Evolutionary conservation across 257 asterid species (phyloP).

Genomic region (Scutellaria galericulata): DNA sequence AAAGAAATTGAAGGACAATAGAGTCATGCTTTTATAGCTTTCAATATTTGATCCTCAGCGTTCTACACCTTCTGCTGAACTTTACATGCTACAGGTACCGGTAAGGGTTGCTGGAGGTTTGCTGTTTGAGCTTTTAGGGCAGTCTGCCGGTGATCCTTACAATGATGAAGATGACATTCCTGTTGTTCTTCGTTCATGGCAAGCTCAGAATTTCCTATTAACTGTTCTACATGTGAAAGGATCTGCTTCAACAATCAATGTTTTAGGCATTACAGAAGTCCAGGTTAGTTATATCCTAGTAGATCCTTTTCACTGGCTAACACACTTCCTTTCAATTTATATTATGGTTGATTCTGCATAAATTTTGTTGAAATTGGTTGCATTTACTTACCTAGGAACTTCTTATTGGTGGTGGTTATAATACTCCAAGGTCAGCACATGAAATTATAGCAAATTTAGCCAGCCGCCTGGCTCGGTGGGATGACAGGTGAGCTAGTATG

Average conservation of each 20-base stretch:
- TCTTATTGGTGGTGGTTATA: slow-evolving; percentile 80
- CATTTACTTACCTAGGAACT: slow-evolving; percentile 58
- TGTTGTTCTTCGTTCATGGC: slow-evolving; percentile 93
- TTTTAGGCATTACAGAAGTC: slow-evolving; percentile 89
- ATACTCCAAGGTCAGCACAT: slow-evolving; percentile 81
- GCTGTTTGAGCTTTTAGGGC: slow-evolving; percentile 94
- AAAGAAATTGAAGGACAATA: slow-evolving; percentile 1
- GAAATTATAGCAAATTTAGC: slow-evolving; percentile 80
- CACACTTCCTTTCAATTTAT: slow-evolving; percentile 18
- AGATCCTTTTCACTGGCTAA: slow-evolving; percentile 25
- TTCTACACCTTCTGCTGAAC: slow-evolving; percentile 14
- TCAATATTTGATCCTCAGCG: slow-evolving; percentile 7
- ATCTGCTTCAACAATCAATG: slow-evolving; percentile 71
- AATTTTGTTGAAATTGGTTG: slow-evolving; percentile 29
- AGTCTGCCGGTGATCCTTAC: slow-evolving; percentile 92
- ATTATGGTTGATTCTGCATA: slow-evolving; percentile 31
- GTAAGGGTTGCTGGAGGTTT: slow-evolving; percentile 97
- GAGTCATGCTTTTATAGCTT: slow-evolving; percentile 3
- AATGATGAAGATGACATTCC: slow-evolving; percentile 90
- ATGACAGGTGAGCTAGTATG: slow-evolving; percentile 73
- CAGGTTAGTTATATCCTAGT: slow-evolving; percentile 56
- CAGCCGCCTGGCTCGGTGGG: slow-evolving; percentile 95
- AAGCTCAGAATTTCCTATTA: slow-evolving; percentile 80
- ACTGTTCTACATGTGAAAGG: slow-evolving; percentile 84
- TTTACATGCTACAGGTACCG: slow-evolving; percentile 69